Percentiles rank a stretch among this genome's conserved stretches.
Evolutionary conservation across 2,329 filamentous ascomycete species (phyloP).

Genomic region (Cytospora paraplurivora): DNA sequence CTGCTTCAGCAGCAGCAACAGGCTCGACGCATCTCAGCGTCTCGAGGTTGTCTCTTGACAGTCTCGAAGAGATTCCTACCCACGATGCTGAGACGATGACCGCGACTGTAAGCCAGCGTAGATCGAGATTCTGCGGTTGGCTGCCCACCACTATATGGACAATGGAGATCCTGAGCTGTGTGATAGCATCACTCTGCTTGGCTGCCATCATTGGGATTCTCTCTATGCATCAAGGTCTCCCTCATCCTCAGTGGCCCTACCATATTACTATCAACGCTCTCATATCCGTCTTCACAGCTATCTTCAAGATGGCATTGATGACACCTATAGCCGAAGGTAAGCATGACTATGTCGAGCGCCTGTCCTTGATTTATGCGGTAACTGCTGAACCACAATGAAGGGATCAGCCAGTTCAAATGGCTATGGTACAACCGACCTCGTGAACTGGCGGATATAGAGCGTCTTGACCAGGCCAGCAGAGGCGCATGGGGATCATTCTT

Average conservation of each 20-base stretch:
- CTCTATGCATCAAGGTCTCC: background rate
- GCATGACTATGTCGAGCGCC: background rate
- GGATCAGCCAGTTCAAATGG: constrained; percentile 13
- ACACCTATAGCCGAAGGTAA: constrained; percentile 5
- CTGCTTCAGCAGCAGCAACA: background rate
- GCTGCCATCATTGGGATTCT: background rate
- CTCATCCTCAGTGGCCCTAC: constrained; percentile 4
- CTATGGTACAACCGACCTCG: background rate
- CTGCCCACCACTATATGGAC: background rate
- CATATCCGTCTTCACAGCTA: constrained; percentile 3
- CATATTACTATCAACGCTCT: constrained; percentile 6
- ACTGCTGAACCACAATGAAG: background rate
- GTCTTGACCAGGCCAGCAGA: constrained; percentile 1
- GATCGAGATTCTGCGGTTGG: background rate
- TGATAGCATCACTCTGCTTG: background rate
- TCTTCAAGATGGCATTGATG: background rate
- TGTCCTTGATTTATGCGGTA: background rate
- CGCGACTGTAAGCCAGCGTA: background rate
- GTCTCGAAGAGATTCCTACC: background rate
- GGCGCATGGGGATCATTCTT: constrained; percentile 9
- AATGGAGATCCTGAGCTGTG: background rate
- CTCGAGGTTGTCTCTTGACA: background rate
- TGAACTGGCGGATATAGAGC: background rate
- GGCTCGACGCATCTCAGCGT: background rate
- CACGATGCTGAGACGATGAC: background rate